Base-by-base conservation (phyloP, 1,139 yeast species). In the Pichia sp. region DNA sequence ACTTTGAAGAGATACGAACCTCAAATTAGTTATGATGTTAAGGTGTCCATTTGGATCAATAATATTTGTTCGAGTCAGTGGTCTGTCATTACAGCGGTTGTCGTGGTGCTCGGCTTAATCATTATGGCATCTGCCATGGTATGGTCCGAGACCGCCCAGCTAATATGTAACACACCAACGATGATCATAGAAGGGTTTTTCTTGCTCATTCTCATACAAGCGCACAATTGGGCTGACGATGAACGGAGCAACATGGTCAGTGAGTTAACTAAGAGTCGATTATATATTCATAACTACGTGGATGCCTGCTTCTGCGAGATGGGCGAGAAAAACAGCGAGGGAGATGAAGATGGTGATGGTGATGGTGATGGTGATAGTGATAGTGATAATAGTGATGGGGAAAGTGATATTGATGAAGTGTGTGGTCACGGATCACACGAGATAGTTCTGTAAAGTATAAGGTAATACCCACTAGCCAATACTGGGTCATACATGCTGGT, bases 141-240 rank as follows among this genome's bases (percentile, higher is more conserved):
- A 27, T 62, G 64, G 64, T 55, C 54, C 26, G 53, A 55, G 6
- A 59, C 63, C 8, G 66, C 62, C 17, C 66, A 62, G 44, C 44
- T 61, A 30, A 42, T 62, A 28, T 52, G 56, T 24, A 61, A 61
- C 37, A 58, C 63, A 1, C 65, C 64, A 26, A 59, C 64, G 1
- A 60, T 60, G 63, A 59, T 60, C 42, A 57, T 60, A 28, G 66
- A 61, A 42, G 63, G 58, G 12, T 61, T 62, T 37, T 59, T 61
- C 39, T 33, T 62, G 32, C 46, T 62, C 23, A 59, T 61, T 23
- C 43, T 62, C 22, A 41, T 62, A 21, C 64, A 60, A 35, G 64
- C 65, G 4, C 64, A 60, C 40, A 53, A 55, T 24, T 45, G 48
- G 49, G 46, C 49, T 5, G 35, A 35, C n/a, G 37, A 33, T 15